Evolutionary conservation across 2,329 filamentous ascomycete genomes (phyloP).

Genomic region (Diaporthe humulicola): DNA sequence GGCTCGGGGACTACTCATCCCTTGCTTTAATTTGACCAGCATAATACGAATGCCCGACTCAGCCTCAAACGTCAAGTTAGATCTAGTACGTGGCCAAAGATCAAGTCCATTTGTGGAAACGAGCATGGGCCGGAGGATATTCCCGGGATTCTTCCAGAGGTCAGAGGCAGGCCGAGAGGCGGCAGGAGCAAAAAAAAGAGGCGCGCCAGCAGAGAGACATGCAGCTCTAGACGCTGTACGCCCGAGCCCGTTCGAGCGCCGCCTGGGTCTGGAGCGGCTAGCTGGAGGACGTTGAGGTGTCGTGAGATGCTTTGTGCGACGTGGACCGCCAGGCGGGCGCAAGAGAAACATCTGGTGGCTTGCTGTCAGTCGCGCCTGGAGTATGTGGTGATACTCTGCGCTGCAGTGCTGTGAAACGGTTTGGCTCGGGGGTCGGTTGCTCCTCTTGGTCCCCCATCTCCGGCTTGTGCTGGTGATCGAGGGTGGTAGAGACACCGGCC

Average conservation of each 20-base stretch:
- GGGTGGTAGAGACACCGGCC: not conserved
- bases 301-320: constrained; percentile 21
- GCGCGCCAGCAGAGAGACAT: constrained; percentile 39
- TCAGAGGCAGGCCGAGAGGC: not conserved
- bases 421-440: not conserved
- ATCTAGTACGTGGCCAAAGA: constrained; percentile 13
- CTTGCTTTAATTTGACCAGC: constrained; percentile 31
- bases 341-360: constrained; percentile 14
- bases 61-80: constrained; percentile 27
- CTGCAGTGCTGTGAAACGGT: constrained; percentile 21
- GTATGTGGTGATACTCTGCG: constrained; percentile 29
- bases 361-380: constrained; percentile 22
- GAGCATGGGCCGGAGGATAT: constrained; percentile 25
- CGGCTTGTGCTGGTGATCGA: not conserved
- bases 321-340: constrained; percentile 3
- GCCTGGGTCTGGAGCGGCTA: constrained; percentile 14
- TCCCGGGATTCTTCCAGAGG: constrained; percentile 14
- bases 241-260: constrained; percentile 19
- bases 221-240: constrained; percentile 31
- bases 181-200: constrained; percentile 25
- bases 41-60: constrained; percentile 32
- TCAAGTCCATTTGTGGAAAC: constrained; percentile 25
- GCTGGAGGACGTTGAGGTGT: constrained; percentile 28
- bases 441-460: not conserved
- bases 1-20: constrained; percentile 26